A percentile compares a stretch with the other conserved stretches of the same genome.
Evolutionary conservation across 1,284 basidiomycete genomes (phyloP).

Genomic region (Leccinum fuscescens): DNA sequence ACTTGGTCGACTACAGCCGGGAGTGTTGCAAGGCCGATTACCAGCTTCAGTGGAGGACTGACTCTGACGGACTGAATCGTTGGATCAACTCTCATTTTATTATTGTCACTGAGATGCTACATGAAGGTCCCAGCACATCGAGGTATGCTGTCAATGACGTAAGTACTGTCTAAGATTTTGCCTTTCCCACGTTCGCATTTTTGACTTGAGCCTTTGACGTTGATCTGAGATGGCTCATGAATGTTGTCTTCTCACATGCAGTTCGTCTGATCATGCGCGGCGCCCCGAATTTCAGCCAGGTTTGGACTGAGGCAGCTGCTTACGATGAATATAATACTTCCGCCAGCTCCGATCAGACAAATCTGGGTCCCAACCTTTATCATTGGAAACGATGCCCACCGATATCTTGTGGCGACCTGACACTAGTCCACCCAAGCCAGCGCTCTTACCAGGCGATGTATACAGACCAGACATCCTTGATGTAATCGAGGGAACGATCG

Average conservation of each 20-base stretch:
- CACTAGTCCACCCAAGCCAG: constrained; percentile 19
- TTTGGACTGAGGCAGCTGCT: background rate
- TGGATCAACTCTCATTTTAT: background rate
- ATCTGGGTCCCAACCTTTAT: constrained; percentile 3
- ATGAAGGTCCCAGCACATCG: background rate
- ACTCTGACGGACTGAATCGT: background rate
- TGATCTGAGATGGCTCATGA: background rate
- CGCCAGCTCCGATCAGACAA: background rate
- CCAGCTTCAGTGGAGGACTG: background rate
- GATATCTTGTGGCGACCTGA: constrained; percentile 31
- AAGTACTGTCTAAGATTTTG: too few species aligned
- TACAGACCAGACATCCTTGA: constrained; percentile 44
- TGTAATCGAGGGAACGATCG: constrained; percentile 57
- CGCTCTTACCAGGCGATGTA: constrained; percentile 23
- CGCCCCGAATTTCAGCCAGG: background rate
- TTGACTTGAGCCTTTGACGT: background rate
- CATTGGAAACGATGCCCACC: constrained; percentile 18
- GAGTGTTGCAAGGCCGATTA: background rate
- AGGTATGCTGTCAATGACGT: too few species aligned
- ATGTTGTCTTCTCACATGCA: background rate
- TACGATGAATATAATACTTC: background rate
- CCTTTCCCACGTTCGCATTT: too few species aligned
- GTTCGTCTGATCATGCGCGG: background rate
- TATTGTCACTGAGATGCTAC: background rate
- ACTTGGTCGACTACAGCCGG: background rate